phyloP scores from a whole-genome alignment of 768 basidiomycete species.

The Collybia sordida region DNA sequence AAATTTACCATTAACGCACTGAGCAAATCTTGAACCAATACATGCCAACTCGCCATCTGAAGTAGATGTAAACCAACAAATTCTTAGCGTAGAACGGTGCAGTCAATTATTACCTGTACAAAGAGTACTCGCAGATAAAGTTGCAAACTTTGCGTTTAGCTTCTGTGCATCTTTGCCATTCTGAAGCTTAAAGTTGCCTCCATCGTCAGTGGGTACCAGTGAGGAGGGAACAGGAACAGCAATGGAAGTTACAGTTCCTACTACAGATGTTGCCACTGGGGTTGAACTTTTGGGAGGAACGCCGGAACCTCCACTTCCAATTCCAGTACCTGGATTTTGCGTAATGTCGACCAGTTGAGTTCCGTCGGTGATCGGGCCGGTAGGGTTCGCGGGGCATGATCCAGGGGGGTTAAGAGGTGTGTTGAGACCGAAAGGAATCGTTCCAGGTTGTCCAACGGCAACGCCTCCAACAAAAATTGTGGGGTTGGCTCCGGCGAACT shows the following conservation, averaged over 20 bases:
- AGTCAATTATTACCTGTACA: slow-evolving; percentile 28
- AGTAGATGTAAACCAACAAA: slow-evolving; percentile 10
- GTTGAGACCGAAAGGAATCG: slow-evolving; percentile 50
- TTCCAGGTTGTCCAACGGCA: slow-evolving; percentile 43
- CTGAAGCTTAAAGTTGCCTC: slow-evolving; percentile 25
- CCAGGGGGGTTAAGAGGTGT: slow-evolving; percentile 42
- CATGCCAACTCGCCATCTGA: slow-evolving; percentile 45
- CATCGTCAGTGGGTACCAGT: slow-evolving; percentile 15
- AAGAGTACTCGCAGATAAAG: slow-evolving; percentile 32
- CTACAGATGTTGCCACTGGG: slow-evolving; percentile 8
- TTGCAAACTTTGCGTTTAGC: slow-evolving; percentile 39
- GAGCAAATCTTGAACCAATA: slow-evolving; percentile 41
- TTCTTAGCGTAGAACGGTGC: neutral
- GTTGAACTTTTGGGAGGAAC: slow-evolving; percentile 6
- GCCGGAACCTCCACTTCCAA: slow-evolving; percentile 9
- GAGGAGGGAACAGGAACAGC: slow-evolving; percentile 15
- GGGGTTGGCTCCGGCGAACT: slow-evolving; percentile 47
- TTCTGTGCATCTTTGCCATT: slow-evolving; percentile 39
- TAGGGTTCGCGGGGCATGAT: slow-evolving; percentile 48
- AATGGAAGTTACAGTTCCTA: slow-evolving; percentile 13
- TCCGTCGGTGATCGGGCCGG: slow-evolving; percentile 50
- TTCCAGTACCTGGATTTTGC: slow-evolving; percentile 31
- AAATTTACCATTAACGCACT: slow-evolving; percentile 46
- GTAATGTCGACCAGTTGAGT: slow-evolving; percentile 36
- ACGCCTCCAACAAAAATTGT: slow-evolving; percentile 44